Evolutionary conservation across 1,284 basidiomycete species (phyloP).

Genomic region (Ustilago cynodontis): DNA sequence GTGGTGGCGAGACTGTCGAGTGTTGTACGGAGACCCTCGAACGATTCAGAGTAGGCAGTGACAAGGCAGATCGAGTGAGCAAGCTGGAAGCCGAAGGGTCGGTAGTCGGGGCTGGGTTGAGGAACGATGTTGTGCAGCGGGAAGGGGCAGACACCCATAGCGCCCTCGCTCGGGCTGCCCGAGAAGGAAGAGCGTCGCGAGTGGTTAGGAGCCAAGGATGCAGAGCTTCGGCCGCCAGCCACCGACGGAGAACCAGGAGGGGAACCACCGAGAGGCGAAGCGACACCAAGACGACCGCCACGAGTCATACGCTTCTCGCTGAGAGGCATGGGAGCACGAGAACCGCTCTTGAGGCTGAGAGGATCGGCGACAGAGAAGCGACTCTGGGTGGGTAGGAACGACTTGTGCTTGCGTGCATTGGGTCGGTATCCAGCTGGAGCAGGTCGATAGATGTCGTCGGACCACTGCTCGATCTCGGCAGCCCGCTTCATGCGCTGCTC

Average conservation of each 20-base stretch:
- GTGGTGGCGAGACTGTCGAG: slow-evolving; percentile 97
- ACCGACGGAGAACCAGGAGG: slow-evolving; percentile 83
- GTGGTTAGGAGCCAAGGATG: slow-evolving; percentile 74
- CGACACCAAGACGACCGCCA: slow-evolving; percentile 50
- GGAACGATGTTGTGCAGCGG: slow-evolving; percentile 89
- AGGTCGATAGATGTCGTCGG: slow-evolving; percentile 92
- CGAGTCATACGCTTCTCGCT: slow-evolving; percentile 55
- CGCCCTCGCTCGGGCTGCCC: slow-evolving; percentile 49
- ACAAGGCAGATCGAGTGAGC: slow-evolving; percentile 95
- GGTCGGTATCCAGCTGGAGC: slow-evolving; percentile 92
- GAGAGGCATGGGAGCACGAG: slow-evolving; percentile 35
- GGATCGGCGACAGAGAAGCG: slow-evolving; percentile 72
- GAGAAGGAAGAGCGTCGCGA: slow-evolving; percentile 65
- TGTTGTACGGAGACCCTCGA: slow-evolving; percentile 95
- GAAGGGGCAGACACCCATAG: slow-evolving; percentile 77
- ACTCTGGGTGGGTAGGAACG: slow-evolving; percentile 76
- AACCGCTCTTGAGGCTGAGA: slow-evolving; percentile 53
- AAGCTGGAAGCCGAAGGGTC: slow-evolving; percentile 96
- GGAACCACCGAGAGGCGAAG: slow-evolving; percentile 70
- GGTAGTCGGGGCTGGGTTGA: slow-evolving; percentile 89
- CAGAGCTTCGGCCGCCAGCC: slow-evolving; percentile 83
- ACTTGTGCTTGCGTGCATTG: slow-evolving; percentile 78
- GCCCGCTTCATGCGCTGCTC: slow-evolving; percentile 92
- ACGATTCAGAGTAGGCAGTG: slow-evolving; percentile 97
- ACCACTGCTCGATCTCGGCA: slow-evolving; percentile 94